Conservation (phyloP, 257 asterid species). For the Hygrophila difformis region DNA sequence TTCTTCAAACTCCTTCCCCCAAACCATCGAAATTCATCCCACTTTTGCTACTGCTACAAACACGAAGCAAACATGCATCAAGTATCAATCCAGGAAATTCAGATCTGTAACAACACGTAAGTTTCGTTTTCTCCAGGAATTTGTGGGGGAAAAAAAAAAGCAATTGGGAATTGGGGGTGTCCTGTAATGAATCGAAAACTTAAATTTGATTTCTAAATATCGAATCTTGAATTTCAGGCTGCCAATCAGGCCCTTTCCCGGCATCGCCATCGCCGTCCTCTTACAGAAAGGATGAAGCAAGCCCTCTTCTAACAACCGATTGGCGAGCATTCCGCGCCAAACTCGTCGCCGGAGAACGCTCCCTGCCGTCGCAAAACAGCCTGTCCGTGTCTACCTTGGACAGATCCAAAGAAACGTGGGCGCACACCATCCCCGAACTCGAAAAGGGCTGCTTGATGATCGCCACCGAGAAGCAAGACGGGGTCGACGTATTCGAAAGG, state of each 20-base stretch:
- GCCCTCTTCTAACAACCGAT: slow-evolving; percentile 29
- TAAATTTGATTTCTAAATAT: too few relatives aligned
- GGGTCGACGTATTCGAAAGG: slow-evolving; percentile 41
- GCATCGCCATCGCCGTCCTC: slow-evolving; percentile 37
- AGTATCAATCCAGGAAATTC: slow-evolving; percentile 22
- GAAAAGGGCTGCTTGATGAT: slow-evolving; percentile 72
- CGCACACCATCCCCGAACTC: slow-evolving; percentile 68
- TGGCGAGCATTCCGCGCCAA: slow-evolving; percentile 83
- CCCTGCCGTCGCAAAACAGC: slow-evolving; percentile 17
- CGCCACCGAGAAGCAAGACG: slow-evolving; percentile 79
- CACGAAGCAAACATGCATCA: slow-evolving; percentile 21
- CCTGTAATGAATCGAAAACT: too few relatives aligned
- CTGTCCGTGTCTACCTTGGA: slow-evolving; percentile 29
- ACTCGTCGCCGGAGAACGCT: slow-evolving; percentile 44
- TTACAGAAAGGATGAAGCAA: slow-evolving; percentile 41
- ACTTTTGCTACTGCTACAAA: slow-evolving; percentile 17
- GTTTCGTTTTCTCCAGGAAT: too few relatives aligned
- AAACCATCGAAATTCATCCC: slow-evolving; percentile 30
- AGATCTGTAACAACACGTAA: too few relatives aligned
- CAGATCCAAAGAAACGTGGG: slow-evolving; percentile 62
- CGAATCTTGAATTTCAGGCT: too few relatives aligned
- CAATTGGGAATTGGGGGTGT: too few relatives aligned
- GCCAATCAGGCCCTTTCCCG: slow-evolving; percentile 30
- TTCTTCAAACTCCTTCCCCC: slow-evolving; percentile 41
- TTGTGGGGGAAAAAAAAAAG: too few relatives aligned